Evolutionary conservation across 1,284 basidiomycete species (phyloP).

Genomic region (Ganoderma boninense): DNA sequence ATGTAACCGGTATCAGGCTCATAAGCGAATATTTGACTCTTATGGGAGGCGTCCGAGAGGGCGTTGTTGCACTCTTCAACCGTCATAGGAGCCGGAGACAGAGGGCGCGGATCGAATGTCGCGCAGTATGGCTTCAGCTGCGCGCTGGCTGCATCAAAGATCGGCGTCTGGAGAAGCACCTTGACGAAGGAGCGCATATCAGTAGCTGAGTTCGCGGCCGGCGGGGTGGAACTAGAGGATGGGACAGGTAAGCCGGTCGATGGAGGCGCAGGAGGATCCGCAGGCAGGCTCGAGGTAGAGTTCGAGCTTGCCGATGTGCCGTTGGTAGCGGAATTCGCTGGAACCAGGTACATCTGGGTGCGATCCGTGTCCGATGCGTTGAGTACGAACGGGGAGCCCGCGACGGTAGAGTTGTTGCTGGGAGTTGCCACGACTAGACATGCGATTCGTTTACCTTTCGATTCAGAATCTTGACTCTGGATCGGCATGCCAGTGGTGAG

Average conservation of each 20-base stretch:
- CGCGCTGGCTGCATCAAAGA: constrained; percentile 50
- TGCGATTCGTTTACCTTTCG: constrained; percentile 48
- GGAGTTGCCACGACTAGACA: constrained; percentile 49
- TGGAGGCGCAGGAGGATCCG: neutral
- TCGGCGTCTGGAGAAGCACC: constrained; percentile 55
- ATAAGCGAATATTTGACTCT: constrained; percentile 69
- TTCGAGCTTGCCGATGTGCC: neutral
- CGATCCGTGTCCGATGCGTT: constrained; percentile 62
- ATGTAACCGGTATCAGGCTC: constrained; percentile 55
- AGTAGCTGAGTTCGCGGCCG: neutral
- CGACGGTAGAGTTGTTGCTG: neutral
- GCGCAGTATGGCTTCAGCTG: constrained; percentile 59
- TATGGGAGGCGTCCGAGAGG: constrained; percentile 41
- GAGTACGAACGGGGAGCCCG: constrained; percentile 51
- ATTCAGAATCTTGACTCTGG: constrained; percentile 42
- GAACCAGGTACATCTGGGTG: constrained; percentile 61
- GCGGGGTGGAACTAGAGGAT: neutral
- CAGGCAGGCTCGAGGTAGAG: neutral
- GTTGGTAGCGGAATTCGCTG: constrained; percentile 29
- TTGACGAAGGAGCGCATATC: constrained; percentile 33
- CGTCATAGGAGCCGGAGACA: constrained; percentile 55
- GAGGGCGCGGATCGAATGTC: constrained; percentile 65
- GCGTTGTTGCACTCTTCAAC: constrained; percentile 52
- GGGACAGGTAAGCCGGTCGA: neutral
- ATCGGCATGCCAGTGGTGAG: constrained; percentile 1